A percentile compares a stretch with the other conserved stretches of the same genome.
These are phyloP conservation scores for Pseudocercospora fijiensis DNA, from an alignment of 2,329 filamentous ascomycete species.

Conservation along the genomic window DNA sequence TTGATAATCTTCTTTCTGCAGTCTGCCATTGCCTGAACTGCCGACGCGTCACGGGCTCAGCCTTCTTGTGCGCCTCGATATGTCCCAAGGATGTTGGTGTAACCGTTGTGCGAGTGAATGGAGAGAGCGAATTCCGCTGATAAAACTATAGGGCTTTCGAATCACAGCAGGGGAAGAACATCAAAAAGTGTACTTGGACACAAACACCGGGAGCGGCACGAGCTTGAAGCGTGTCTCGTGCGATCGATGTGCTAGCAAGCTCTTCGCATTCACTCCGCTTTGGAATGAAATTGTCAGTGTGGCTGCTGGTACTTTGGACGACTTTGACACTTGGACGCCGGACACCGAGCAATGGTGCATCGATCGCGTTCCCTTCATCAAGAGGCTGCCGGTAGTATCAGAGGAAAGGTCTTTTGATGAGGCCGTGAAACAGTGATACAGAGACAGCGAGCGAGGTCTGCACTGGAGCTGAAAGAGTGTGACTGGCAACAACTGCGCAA, in stretches of 20 bases:
- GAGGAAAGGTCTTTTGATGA: constrained; percentile 14
- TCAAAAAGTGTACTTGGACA: constrained; percentile 46
- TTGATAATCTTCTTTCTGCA: constrained; percentile 2
- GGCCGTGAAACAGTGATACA: constrained; percentile 10
- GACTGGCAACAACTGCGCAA: not conserved
- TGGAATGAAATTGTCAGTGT: constrained; percentile 28
- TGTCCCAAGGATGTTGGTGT: constrained; percentile 37
- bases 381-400: constrained; percentile 21
- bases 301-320: constrained; percentile 29
- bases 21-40: constrained; percentile 53
- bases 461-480: not conserved
- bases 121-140: not conserved
- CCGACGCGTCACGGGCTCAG: constrained; percentile 40
- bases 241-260: constrained; percentile 39
- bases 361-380: constrained; percentile 22
- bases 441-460: not conserved
- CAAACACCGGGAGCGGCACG: constrained; percentile 46
- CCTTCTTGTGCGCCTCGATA: constrained; percentile 25
- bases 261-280: constrained; percentile 27
- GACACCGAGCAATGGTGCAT: constrained; percentile 31
- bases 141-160: constrained; percentile 42
- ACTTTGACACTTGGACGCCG: constrained; percentile 29
- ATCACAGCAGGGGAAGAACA: constrained; percentile 43
- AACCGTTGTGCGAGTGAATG: not conserved
- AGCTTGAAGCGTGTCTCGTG: constrained; percentile 47